Base-by-base conservation (phyloP, 495 filamentous ascomycete genomes). In the Neurospora africana region DNA sequence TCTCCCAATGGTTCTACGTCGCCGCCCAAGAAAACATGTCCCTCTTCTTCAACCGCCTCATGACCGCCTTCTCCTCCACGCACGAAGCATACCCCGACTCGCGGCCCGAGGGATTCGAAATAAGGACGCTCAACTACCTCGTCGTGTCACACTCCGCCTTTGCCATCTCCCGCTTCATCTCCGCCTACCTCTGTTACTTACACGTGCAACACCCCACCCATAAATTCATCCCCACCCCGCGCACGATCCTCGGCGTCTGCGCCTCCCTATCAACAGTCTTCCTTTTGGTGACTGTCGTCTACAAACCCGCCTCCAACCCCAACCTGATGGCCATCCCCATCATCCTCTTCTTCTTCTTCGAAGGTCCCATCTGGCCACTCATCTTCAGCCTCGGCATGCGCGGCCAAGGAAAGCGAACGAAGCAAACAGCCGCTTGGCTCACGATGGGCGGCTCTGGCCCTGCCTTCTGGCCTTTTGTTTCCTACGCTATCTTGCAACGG, bases 1-100 rank as follows among this genome's bases (percentile, higher is more conserved):
- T 90, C 41, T 86, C 90, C 17, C 91, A 94, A 76, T 93, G 91
- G 84, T 87, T 85, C n/a, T 93, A 93, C 77, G 87, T 90, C 23
- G 90, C 88, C 35, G 86, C 90, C 0, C 91, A 94, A 75, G 90
- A 91, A 74, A 89, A 86, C 41, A 89, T 91, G 79, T 89, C 87
- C 10, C 84, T 89, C 40, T 91, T 87, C 80, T 91, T 92, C 81
- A 84, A 87, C 74, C 71, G 70, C 58, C 75, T 87, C 17, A 37
- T 86, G n/a, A 74, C 75, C 23, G 71, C 77, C 8, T 74, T 78
- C 43, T 81, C 82, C 27, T 78, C 82, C 2, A 33, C 53, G 27
- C 5, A 65, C 53, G 27, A 65, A 19, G 27, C 30, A 19, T 65
- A 65, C 53, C 72, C 69, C 76, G 17, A 81, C 77, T 38, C 80